A percentile compares a stretch with the other conserved stretches of the same genome.
Evolutionary conservation across 2,329 filamentous ascomycete genomes (phyloP).

Genomic region (Nemania sp.): DNA sequence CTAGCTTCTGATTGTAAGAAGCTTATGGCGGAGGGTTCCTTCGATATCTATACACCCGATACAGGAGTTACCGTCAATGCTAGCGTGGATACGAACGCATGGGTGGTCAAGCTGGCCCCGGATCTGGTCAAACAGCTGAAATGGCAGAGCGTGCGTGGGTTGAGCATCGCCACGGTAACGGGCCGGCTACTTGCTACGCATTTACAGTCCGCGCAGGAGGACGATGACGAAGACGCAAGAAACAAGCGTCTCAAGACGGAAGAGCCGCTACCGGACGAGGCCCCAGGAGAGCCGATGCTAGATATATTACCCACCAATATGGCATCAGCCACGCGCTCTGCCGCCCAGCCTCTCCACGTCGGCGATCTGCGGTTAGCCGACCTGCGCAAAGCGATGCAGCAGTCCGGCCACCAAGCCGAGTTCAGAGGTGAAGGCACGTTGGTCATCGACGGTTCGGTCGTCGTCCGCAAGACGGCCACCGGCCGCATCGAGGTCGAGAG

Average conservation of each 20-base stretch:
- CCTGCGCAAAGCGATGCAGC: slow-evolving; percentile 80
- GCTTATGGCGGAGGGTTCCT: slow-evolving; percentile 58
- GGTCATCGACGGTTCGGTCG: slow-evolving; percentile 84
- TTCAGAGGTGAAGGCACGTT: slow-evolving; percentile 92
- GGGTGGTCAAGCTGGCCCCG: slow-evolving; percentile 89
- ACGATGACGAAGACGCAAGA: slow-evolving; percentile 49
- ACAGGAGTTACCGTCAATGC: slow-evolving; percentile 79
- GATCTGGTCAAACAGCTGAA: slow-evolving; percentile 81
- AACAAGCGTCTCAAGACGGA: slow-evolving; percentile 57
- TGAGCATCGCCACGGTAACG: slow-evolving; percentile 91
- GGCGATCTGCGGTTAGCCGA: slow-evolving; percentile 90
- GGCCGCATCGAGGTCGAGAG: slow-evolving; percentile 88
- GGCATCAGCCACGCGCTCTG: slow-evolving; percentile 72
- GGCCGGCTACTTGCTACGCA: slow-evolving; percentile 60
- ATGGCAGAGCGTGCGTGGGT: slow-evolving; percentile 90
- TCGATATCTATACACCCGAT: slow-evolving; percentile 79
- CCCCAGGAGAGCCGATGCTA: slow-evolving; percentile 50
- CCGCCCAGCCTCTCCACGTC: slow-evolving; percentile 88
- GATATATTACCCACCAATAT: slow-evolving; percentile 61
- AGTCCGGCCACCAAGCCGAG: slow-evolving; percentile 81
- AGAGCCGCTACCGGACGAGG: slow-evolving; percentile 25
- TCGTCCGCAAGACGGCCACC: slow-evolving; percentile 85
- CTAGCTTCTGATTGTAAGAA: slow-evolving; percentile 81
- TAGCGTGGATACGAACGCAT: slow-evolving; percentile 96
- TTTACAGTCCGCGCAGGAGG: slow-evolving; percentile 52